A percentile compares a stretch with the other conserved stretches of the same genome.
phyloP scores from a whole-genome alignment of 805 yeast genomes.

The Metschnikowia bowlesiae region DNA sequence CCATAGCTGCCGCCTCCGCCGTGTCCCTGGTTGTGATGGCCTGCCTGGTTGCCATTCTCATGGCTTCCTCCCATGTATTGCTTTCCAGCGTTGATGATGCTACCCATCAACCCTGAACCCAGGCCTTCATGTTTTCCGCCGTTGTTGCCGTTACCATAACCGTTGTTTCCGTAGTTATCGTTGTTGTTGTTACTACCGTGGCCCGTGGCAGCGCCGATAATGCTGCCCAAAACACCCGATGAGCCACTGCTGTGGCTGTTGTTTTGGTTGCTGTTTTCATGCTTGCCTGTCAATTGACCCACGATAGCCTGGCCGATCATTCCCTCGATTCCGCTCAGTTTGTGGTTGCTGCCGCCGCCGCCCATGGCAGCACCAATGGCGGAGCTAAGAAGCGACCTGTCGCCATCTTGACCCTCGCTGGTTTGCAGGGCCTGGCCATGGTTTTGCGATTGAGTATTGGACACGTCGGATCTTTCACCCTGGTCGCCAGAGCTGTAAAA shows the following conservation, averaged over 20 bases:
- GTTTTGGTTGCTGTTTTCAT: conserved; percentile 13
- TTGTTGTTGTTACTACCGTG: conserved; percentile 7
- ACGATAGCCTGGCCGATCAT: conserved; percentile 16
- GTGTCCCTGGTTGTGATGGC: background rate
- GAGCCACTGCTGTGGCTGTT: conserved; percentile 5
- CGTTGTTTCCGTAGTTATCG: background rate
- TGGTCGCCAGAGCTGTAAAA: conserved; percentile 43
- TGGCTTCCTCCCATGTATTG: conserved; percentile 1
- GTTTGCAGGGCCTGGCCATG: conserved; percentile 9
- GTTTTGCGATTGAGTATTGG: background rate
- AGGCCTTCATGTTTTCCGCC: conserved; percentile 1
- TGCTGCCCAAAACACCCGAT: conserved; percentile 12
- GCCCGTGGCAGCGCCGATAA: conserved; percentile 12
- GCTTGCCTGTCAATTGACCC: conserved; percentile 19
- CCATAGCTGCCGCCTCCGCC: conserved; percentile 5
- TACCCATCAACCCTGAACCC: background rate
- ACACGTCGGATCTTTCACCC: conserved; percentile 13
- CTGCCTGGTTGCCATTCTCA: conserved; percentile 3
- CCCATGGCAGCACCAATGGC: conserved; percentile 26
- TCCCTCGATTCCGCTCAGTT: conserved; percentile 12
- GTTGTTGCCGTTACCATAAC: background rate
- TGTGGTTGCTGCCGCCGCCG: conserved; percentile 18
- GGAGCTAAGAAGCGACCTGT: conserved; percentile 23
- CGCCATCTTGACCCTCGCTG: conserved; percentile 18
- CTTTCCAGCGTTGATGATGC: conserved; percentile 1